Base-by-base conservation (phyloP, 2,329 filamentous ascomycete species). In the Rutstroemia sp. region DNA sequence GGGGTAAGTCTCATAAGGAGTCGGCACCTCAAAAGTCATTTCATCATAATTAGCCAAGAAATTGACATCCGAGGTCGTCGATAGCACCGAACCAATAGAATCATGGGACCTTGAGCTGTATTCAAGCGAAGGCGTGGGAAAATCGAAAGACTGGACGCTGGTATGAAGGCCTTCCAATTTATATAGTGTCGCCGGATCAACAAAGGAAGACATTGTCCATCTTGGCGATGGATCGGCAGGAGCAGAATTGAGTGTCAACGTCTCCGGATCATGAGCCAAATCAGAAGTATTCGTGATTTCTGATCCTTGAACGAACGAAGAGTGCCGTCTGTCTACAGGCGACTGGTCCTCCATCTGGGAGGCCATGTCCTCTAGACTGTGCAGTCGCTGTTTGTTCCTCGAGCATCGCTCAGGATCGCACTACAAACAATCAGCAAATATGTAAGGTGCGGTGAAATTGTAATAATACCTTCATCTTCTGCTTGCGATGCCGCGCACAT, bases 401-500 rank as follows among this genome's bases (percentile, higher is more conserved):
- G 50, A 52, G 39, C 54, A 57, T 47, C 34, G 34, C 34, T 57
- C 54, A 10, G 54, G 54, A 47, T 57, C 54, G 54, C 54, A 57
- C 54, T 53, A 40, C 16, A 30, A 21, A 16, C 6, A 27, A 38
- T 57, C n/a, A 52, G 23, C 44, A 34, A 8, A 14, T 14, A 14
- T 14, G 17, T 36, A 38, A 19, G 16, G 16, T n/a, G 3, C 3
- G 17, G 39, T 19, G 8, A 19, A 19, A 42, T 42, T 10, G 9
- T 5, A 9, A 19, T 19, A 42, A 3, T 57, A 61, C 60, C 49
- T 62, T 62, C 49, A 61, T 56, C 23, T 62, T 62, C 39, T 56
- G 51, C 19, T 42, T 57, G 9, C 57, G 50, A 57, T 61, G 60
- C 42, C 50, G 19, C 10, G 57, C 57, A 61, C 60, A 62, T 56